Evolutionary conservation across 805 yeast genomes (phyloP).

Genomic region (Nematodospora valgi): DNA sequence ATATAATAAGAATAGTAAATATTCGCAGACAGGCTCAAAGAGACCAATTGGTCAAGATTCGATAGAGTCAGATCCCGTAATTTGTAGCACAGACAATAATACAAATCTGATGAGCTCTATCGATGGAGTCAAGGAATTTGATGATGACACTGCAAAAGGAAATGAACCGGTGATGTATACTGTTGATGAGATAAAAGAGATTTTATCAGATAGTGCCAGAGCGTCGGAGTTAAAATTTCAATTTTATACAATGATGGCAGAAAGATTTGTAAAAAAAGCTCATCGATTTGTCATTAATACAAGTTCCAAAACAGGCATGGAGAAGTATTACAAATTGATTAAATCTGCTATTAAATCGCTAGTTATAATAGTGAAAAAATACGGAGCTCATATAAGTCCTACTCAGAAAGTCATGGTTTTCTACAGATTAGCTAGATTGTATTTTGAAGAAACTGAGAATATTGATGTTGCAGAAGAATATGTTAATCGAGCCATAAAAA

Average conservation of each 20-base stretch:
- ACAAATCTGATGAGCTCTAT: no score
- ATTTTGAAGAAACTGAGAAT: slow-evolving; percentile 41
- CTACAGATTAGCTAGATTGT: slow-evolving; percentile 33
- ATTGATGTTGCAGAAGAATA: slow-evolving; percentile 39
- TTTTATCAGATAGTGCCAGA: no score
- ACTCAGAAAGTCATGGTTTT: slow-evolving; percentile 28
- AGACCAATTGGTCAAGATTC: no score
- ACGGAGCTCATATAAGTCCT: slow-evolving; percentile 25
- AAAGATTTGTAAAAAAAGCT: slow-evolving; percentile 21
- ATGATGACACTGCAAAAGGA: no score
- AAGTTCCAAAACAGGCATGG: slow-evolving; percentile 15
- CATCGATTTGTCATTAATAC: slow-evolving; percentile 16
- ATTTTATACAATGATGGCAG: slow-evolving; percentile 16
- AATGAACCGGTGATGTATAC: background rate
- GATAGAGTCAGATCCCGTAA: no score
- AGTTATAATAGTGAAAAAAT: slow-evolving; percentile 26
- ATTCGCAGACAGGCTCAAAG: no score
- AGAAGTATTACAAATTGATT: slow-evolving; percentile 26
- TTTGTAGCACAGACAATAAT: no score
- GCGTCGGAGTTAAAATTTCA: slow-evolving; percentile 9
- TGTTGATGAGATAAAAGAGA: no score
- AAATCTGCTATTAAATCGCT: slow-evolving; percentile 37
- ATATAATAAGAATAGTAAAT: no score
- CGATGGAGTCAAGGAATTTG: no score
- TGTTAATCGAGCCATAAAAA: slow-evolving; percentile 26